Conservation (phyloP, 345 rosid species). For the Syzygium oleosum region DNA sequence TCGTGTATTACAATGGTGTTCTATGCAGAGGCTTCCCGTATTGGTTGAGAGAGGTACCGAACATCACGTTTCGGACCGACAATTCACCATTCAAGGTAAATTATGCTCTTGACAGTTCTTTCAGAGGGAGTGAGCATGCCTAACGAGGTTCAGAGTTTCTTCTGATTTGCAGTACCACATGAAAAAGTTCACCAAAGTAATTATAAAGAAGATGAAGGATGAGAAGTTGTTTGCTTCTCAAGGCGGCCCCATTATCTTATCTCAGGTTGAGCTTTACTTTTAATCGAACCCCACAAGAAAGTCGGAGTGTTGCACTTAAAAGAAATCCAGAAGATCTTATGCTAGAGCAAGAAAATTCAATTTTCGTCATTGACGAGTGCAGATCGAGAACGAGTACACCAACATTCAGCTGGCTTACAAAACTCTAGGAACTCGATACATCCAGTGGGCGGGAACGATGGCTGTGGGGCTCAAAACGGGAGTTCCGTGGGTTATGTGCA, state of each 20-base stretch:
- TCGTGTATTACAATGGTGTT: neutral
- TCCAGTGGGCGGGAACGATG: conserved; percentile 48
- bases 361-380: neutral
- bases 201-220: conserved; percentile 25
- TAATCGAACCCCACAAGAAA: neutral
- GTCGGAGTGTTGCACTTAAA: neutral
- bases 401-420: conserved; percentile 27
- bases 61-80: conserved; percentile 35
- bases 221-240: conserved; percentile 36
- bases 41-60: conserved; percentile 38
- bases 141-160: neutral
- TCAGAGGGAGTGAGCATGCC: neutral
- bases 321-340: neutral
- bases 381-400: conserved; percentile 53
- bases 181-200: conserved; percentile 19
- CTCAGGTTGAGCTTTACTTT: conserved; percentile 20
- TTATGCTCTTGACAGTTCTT: neutral
- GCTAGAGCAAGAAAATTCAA: neutral
- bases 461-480: conserved; percentile 26
- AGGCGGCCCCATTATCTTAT: conserved; percentile 43
- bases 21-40: conserved; percentile 36
- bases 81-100: conserved; percentile 39
- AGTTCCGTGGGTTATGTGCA: conserved; percentile 55
- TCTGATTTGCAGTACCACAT: conserved; percentile 23
- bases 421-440: conserved; percentile 23